Evolutionary conservation across 2,329 filamentous ascomycete genomes (phyloP), one percentile per base, ranked within the genome.

Genomic region (Ophiocordyceps australis): DNA sequence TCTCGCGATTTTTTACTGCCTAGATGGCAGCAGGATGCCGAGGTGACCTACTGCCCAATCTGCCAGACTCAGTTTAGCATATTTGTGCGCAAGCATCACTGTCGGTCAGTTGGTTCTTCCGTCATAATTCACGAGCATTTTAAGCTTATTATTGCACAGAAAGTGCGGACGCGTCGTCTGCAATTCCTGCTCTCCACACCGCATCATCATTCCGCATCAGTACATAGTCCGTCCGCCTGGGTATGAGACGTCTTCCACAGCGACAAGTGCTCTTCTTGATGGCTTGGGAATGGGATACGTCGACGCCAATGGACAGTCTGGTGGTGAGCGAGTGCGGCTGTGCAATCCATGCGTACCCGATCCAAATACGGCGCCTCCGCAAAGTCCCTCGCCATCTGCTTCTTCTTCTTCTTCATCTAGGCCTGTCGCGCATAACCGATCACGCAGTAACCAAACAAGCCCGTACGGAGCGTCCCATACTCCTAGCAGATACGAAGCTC

Each of bases 111-210:
- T 17, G 9, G 22, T 6, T 6, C 17, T 9, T 5, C 11, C 7
- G 12, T 14, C 6, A 21, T 17, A 5, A 10, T 11, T 5, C 16
- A 13, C 14, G n/a, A 10, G 11, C 7, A 6, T 10, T n/a, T 14
- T 14, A 6, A 9, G 10, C 10, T 14, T 9, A 8, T 23, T 7
- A 11, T 23, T 16, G 4, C 5, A 5, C 24, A 78, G 74, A 37
- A 94, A 93, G 65, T 95, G 86, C 45, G 86, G 86, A 23, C 64
- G 83, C 32, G 85, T 95, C 7, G 86, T 95, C 14, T 95, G 86
- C 50, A 73, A 74, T 30, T 62, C 71, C 13, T 95, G 86, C 54
- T 94, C 86, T 3, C 86, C 86, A 4, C 86, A 95, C 49, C 71
- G 83, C 32, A 95, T 95, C 43, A 92, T 80, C 4, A 94, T 95